Base-by-base conservation (phyloP, 164 flowering plant genomes). In the Magnolia officinalis region DNA sequence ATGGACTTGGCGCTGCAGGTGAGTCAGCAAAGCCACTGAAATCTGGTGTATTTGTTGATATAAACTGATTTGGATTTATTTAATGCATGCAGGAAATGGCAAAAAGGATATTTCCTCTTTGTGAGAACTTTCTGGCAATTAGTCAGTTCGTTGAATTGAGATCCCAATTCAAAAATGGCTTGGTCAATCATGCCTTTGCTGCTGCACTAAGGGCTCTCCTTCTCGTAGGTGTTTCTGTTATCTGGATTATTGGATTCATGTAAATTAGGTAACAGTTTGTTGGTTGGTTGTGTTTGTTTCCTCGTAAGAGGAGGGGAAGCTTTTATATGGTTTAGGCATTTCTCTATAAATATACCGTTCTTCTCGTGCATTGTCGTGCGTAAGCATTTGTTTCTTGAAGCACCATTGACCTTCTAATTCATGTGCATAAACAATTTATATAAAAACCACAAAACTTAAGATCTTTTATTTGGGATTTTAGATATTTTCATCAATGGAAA, bases 141-240 rank as follows among this genome's bases (percentile, higher is more conserved):
- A 86, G 84, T 82, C 92, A 89, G 71, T 96, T 96, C 89, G 98
- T 94, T 55, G 99, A 96, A 81, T 90, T 92, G 52, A 92, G 94
- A 80, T 91, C 98, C 13, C 96, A 94, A 75, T 96, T 96, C 88
- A 90, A 90, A 89, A 89, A 84, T 79, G 99, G 99, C 64, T 78
- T 96, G 70, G 99, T 96, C 65, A 96, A 92, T 87, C 99, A 96
- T 88, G 99, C 98, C 76, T 96, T 96, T 89, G 97, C 98, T 74
- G 96, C 99, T 82, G 97, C 97, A 21, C 86, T 96, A 26, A 86
- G 96, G 80, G 86, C 97, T 61, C 86, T 94, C 67, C 96, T 96
- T 79, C 82, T 96, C 63, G 99, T 96, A 89, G 70, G 90, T 88
- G 71, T 52, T 61, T 77, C 14, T 70, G 20, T 26, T 67, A 10